A percentile compares a stretch with the other conserved stretches of the same genome.
Conservation (phyloP, 306 rosid species). For the Betula pendula region DNA sequence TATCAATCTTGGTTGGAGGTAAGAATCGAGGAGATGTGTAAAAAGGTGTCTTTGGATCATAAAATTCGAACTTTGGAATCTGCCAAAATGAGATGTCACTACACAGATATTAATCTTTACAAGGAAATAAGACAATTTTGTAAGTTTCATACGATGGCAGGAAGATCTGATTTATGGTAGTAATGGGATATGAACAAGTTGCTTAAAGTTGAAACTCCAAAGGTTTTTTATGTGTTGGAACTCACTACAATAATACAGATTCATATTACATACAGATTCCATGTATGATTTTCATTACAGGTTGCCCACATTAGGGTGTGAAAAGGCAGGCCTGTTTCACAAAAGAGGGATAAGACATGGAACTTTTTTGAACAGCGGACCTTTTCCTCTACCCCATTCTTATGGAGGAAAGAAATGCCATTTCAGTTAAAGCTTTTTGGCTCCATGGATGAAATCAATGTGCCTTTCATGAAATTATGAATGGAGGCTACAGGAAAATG, state of each 20-base stretch:
- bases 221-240: neutral
- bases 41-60: slow-evolving; percentile 84
- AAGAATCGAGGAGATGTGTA: slow-evolving; percentile 90
- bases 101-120: slow-evolving; percentile 22
- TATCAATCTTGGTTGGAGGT: slow-evolving; percentile 94
- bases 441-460: neutral
- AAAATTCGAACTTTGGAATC: slow-evolving; percentile 73
- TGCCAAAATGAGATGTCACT: slow-evolving; percentile 34
- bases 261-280: neutral
- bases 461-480: neutral
- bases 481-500: neutral
- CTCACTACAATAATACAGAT: neutral
- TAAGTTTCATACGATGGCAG: neutral
- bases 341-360: neutral
- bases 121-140: slow-evolving; percentile 6
- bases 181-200: neutral
- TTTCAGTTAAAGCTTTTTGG: neutral
- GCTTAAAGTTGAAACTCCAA: neutral
- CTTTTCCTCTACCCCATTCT: neutral
- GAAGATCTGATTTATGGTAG: neutral
- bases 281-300: neutral
- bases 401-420: neutral
- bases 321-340: neutral
- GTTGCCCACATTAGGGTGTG: neutral
- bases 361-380: neutral